Evolutionary conservation across 2,329 filamentous ascomycete genomes (phyloP).

Genomic region (Tolypocladium cylindrosporum): DNA sequence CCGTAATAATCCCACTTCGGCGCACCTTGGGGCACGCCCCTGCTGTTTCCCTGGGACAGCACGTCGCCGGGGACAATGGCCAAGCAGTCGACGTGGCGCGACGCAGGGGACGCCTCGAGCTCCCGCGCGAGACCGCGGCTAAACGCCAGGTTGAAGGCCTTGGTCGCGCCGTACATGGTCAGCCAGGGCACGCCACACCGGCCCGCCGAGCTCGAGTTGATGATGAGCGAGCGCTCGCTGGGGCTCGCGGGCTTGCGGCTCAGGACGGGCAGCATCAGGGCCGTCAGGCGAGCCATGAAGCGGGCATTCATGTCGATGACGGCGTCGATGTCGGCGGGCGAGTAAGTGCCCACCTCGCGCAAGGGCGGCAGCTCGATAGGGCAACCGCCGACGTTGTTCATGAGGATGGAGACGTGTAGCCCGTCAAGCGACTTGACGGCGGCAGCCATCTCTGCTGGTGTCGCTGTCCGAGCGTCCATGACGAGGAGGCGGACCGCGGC

Average conservation of each 20-base stretch:
- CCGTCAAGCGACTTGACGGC: constrained; percentile 8
- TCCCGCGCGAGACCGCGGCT: constrained; percentile 16
- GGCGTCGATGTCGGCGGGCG: constrained; percentile 16
- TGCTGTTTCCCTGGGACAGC: constrained; percentile 11
- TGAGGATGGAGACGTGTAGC: constrained; percentile 18
- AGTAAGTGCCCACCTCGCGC: constrained; percentile 15
- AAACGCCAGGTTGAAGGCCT: constrained; percentile 20
- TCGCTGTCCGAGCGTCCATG: constrained; percentile 16
- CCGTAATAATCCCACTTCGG: constrained; percentile 7
- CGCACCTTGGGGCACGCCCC: constrained; percentile 5
- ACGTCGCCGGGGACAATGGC: constrained; percentile 19
- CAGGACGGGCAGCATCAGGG: constrained; percentile 14
- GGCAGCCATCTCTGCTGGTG: constrained; percentile 14
- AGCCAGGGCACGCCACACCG: constrained; percentile 16
- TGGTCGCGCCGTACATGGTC: constrained; percentile 19
- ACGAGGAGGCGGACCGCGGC: constrained; percentile 17
- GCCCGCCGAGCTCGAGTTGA: constrained; percentile 17
- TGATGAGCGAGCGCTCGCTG: constrained; percentile 13
- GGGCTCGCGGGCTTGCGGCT: constrained; percentile 4
- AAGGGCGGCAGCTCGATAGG: constrained; percentile 15
- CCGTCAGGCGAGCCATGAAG: constrained; percentile 24
- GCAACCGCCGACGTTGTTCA: constrained; percentile 23
- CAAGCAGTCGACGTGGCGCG: constrained; percentile 17
- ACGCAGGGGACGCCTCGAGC: constrained; percentile 10
- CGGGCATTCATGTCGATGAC: constrained; percentile 21